Evolutionary conservation across 225 moss, liverwort and hornwort genomes (phyloP), one percentile per base, ranked within the genome.

Genomic region (Sphagnum contortum): DNA sequence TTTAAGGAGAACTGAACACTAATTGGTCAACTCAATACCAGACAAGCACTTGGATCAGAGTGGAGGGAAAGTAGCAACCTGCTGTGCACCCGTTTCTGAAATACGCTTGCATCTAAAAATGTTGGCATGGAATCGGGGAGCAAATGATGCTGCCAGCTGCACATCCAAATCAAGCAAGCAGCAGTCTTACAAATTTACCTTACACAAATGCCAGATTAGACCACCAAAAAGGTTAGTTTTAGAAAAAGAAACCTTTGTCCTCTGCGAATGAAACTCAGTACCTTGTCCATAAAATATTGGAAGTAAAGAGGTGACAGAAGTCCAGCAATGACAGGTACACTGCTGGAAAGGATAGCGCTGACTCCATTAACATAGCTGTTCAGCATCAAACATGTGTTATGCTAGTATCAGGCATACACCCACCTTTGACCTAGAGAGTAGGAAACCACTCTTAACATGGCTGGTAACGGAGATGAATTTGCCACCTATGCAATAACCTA

Each of bases 221-320:
- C 54, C 44, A 56, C 54, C 50, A 47, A 44, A 13, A 13, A 29
- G 8, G 50, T 44, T 13, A 65, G 8, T 10, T 65, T 8, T 29
- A 29, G 29, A 29, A 45, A 12, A 66, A 44, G 4, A 57, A 29
- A 29, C 29, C 29, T 29, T 29, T 29, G 29, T 29, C 29, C 29
- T 29, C 29, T 29, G 29, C 1, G 29, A 29, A 29, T 29, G 29
- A 29, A 29, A 29, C 0, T 29, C 7, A 5, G 64, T 77, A 92
- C 93, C 93, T 98, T 98, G 74, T 98, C 98, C 93, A 98, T 93
- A 64, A 98, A 98, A 62, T 87, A 98, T 63, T 93, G 93, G 61
- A 93, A 93, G 49, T 98, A 98, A 65, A 93, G 82, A 44, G 88
- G 80, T 53, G 98, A 93, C 46, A 98, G 79, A 61, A 98, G 88